Percentiles rank a stretch among this genome's conserved stretches.
phyloP scores from a whole-genome alignment of 345 rosid species.

The Corymbia maculata region DNA sequence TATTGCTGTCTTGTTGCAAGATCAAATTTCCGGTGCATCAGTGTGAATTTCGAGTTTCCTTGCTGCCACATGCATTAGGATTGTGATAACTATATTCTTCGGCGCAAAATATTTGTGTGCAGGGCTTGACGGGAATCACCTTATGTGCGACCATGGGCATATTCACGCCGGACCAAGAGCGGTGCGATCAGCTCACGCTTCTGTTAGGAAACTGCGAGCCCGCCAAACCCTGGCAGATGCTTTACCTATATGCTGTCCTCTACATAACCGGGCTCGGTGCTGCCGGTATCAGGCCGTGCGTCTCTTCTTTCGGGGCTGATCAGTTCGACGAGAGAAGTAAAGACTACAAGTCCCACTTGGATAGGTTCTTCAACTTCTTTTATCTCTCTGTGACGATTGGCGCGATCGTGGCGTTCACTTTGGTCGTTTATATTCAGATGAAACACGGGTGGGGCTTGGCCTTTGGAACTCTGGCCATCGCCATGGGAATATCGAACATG shows the following conservation, averaged over 20 bases:
- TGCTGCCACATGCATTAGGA: not conserved
- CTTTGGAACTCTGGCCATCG: constrained; percentile 75
- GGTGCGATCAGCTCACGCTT: constrained; percentile 52
- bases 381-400: constrained; percentile 79
- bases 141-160: constrained; percentile 50
- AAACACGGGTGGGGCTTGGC: constrained; percentile 82
- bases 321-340: constrained; percentile 79
- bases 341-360: constrained; percentile 70
- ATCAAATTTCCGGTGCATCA: not conserved
- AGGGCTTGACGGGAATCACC: constrained; percentile 93
- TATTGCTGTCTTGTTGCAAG: not conserved
- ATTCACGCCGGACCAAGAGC: constrained; percentile 52
- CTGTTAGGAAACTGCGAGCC: constrained; percentile 63
- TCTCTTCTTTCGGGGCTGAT: constrained; percentile 95
- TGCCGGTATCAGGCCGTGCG: constrained; percentile 92
- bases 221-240: constrained; percentile 84
- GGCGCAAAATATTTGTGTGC: not conserved
- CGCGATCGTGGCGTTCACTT: constrained; percentile 79
- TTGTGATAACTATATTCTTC: not conserved
- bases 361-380: constrained; percentile 92
- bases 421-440: constrained; percentile 82
- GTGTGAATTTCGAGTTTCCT: not conserved
- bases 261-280: constrained; percentile 85
- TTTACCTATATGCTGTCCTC: constrained; percentile 61
- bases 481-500: constrained; percentile 77